Base-by-base conservation (phyloP, 257 asterid genomes). In the Agastache rugosa region DNA sequence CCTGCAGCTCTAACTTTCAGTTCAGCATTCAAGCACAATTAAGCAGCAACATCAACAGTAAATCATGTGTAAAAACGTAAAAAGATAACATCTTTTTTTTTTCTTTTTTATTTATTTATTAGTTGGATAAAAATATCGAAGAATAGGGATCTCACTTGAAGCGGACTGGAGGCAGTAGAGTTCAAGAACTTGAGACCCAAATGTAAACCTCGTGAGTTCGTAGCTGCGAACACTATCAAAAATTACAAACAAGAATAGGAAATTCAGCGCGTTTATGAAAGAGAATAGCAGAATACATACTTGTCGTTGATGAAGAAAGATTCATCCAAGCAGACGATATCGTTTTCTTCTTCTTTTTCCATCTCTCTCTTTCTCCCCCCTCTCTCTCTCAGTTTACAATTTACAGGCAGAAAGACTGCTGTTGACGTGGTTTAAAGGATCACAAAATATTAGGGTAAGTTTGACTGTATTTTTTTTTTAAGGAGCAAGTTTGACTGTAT, bases 151-250 rank as follows among this genome's bases (percentile, higher is more conserved):
- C 92, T 79, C 66, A 92, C 97, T 92, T 34, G 97, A 87, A 73
- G 98, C 94, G 35, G 97, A 86, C 34, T 93, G 93, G 71, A 93
- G 97, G 79, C 96, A 87, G 53, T 89, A 88, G 47, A 93, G 95
- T 66, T 91, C 84, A 55, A 93, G 87, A 83, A 85, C 85, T 53
- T 91, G 89, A 47, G 93, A 79, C 63, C 96, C 97, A 80, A 91
- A 93, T 19, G 90, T 75, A 78, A 93, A 93, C 37, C 71, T 86
- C 29, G 96, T 85, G 47, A 93, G 87, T 79, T 89, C 73, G 85
- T 93, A 93, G 86, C 96, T 92, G 87, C 86, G 83, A 69, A 75
- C 63, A 74, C 20, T 55, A 65, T 17, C 1, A 72, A 39, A 74
- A 67, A 19, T 58, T 17, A 8, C 3, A 19, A 27, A 65, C 41